These are phyloP conservation scores for Auriscalpium orientale DNA, from an alignment of 768 basidiomycete species.

Conservation along the genomic window DNA sequence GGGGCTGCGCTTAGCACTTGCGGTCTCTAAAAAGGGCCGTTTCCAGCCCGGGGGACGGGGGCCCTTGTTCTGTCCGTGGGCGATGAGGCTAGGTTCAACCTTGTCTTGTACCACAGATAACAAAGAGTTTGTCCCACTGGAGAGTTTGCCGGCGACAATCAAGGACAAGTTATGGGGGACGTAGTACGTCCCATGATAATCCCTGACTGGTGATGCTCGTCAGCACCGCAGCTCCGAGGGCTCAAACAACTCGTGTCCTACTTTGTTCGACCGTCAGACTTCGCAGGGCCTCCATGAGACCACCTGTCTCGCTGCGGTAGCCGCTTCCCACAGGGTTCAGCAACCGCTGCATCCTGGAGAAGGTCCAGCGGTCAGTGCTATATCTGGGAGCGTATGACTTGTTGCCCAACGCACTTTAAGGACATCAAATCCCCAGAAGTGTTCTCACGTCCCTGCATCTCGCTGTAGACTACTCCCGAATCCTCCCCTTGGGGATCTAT, in stretches of 20 bases:
- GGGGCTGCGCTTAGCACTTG: constrained; percentile 53
- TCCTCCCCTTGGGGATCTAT: constrained; percentile 86
- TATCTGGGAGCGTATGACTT: not conserved
- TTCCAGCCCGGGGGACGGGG: constrained; percentile 77
- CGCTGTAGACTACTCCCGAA: constrained; percentile 93
- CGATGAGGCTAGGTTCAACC: constrained; percentile 76
- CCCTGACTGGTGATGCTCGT: constrained; percentile 51
- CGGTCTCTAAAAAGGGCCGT: constrained; percentile 87
- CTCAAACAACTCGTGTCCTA: constrained; percentile 26
- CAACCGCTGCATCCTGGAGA: constrained; percentile 77
- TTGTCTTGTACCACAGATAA: constrained; percentile 75
- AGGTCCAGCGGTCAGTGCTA: constrained; percentile 4
- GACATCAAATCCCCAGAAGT: constrained; percentile 88
- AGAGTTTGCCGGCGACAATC: constrained; percentile 82
- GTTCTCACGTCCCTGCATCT: constrained; percentile 96
- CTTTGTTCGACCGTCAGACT: constrained; percentile 84
- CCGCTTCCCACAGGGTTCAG: constrained; percentile 77
- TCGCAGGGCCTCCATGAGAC: constrained; percentile 86
- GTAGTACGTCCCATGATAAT: constrained; percentile 86
- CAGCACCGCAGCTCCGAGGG: not conserved
- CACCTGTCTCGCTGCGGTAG: constrained; percentile 95
- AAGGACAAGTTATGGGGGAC: constrained; percentile 90
- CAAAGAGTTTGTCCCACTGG: constrained; percentile 65
- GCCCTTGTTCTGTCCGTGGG: constrained; percentile 66
- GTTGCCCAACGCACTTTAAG: constrained; percentile 46